Conservation (phyloP, 2,329 filamentous ascomycete species). For the Cytospora paraplurivora region DNA sequence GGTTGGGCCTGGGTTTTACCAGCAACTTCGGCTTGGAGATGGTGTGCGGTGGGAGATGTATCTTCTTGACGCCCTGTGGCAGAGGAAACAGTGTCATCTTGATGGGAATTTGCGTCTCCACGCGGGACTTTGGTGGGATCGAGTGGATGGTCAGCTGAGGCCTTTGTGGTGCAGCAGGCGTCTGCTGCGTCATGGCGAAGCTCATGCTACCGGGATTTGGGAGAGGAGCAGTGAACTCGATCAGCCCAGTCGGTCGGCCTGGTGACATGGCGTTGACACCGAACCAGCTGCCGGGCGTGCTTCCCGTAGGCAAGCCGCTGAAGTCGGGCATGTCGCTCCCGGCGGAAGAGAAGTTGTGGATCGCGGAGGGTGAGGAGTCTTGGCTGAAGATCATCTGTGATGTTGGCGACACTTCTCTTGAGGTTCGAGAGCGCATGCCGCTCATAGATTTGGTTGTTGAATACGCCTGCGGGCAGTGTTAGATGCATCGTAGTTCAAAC, state of each 20-base stretch:
- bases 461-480: conserved; percentile 47
- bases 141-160: conserved; percentile 46
- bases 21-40: conserved; percentile 94
- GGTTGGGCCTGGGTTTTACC: conserved; percentile 68
- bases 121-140: conserved; percentile 79
- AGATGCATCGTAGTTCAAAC: conserved; percentile 29
- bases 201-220: conserved; percentile 17
- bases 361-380: conserved; percentile 52
- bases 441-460: conserved; percentile 54
- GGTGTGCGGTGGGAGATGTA: conserved; percentile 86
- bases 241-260: conserved; percentile 40
- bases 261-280: conserved; percentile 22
- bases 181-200: conserved; percentile 16
- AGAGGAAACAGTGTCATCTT: conserved; percentile 76
- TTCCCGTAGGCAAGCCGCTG: conserved; percentile 22
- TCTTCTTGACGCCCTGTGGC: conserved; percentile 72
- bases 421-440: conserved; percentile 48
- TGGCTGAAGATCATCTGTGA: conserved; percentile 55
- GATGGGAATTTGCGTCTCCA: conserved; percentile 95
- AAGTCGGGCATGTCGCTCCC: conserved; percentile 43
- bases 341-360: conserved; percentile 53
- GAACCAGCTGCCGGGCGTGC: conserved; percentile 24
- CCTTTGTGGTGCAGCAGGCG: conserved; percentile 30
- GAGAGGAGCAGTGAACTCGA: conserved; percentile 12
- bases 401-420: conserved; percentile 58